These are phyloP conservation scores for Hericium rajendrae DNA, from an alignment of 768 basidiomycete genomes.

Conservation along the genomic window DNA sequence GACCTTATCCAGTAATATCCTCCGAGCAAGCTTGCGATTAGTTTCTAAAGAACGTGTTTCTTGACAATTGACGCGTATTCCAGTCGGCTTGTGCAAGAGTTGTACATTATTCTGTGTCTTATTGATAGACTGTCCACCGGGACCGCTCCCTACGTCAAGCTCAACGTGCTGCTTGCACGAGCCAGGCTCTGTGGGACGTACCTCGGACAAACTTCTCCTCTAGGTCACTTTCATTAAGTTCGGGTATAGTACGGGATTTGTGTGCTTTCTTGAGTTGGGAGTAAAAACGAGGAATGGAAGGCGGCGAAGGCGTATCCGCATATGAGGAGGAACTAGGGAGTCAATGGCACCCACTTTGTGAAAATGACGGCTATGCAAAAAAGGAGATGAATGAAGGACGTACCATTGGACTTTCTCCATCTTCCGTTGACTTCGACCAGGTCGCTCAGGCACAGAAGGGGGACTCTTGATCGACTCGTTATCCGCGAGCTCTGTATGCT, in stretches of 20 bases:
- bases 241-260: conserved; percentile 51
- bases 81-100: conserved; percentile 80
- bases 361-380: conserved; percentile 1
- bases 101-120: conserved; percentile 91
- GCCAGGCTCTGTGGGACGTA: conserved; percentile 22
- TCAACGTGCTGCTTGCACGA: conserved; percentile 3
- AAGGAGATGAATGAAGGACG: background rate
- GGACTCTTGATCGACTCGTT: conserved; percentile 72
- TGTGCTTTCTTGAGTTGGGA: conserved; percentile 66
- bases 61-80: conserved; percentile 80
- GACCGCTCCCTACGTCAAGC: conserved; percentile 62
- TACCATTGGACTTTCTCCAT: background rate
- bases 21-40: conserved; percentile 73
- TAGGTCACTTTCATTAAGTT: conserved; percentile 70
- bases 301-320: conserved; percentile 5
- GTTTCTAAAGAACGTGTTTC: conserved; percentile 75
- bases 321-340: conserved; percentile 11
- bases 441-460: conserved; percentile 33
- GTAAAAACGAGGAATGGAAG: conserved; percentile 36
- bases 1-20: conserved; percentile 65
- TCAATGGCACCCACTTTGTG: conserved; percentile 15
- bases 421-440: conserved; percentile 26
- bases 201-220: conserved; percentile 85
- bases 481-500: conserved; percentile 79
- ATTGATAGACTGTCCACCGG: conserved; percentile 95